Percentiles rank a stretch among this genome's conserved stretches.
phyloP scores from a whole-genome alignment of 805 yeast species.

The Lipomyces kockii region DNA sequence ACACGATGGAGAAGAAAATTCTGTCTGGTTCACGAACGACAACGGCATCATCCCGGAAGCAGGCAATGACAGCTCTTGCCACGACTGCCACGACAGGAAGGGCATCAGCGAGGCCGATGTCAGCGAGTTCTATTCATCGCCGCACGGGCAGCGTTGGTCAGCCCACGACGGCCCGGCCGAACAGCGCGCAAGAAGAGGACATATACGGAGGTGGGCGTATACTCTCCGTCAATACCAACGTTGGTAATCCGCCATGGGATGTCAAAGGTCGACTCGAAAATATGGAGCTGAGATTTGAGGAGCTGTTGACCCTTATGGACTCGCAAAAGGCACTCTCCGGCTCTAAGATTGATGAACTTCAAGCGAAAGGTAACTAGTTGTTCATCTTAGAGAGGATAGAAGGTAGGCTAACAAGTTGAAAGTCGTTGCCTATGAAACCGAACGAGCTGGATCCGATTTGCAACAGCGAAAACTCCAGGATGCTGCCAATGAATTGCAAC shows the following conservation, averaged over 20 bases:
- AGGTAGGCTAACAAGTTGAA: neutral
- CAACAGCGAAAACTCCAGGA: constrained; percentile 46
- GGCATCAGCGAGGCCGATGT: constrained; percentile 22
- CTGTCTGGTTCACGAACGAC: constrained; percentile 5
- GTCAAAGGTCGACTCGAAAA: constrained; percentile 30
- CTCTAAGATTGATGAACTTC: constrained; percentile 15
- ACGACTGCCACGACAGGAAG: constrained; percentile 20
- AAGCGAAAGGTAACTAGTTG: constrained; percentile 16
- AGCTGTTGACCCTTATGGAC: constrained; percentile 8
- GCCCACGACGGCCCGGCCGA: constrained; percentile 7
- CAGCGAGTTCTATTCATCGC: constrained; percentile 22
- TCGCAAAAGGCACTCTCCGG: constrained; percentile 1
- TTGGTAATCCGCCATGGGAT: constrained; percentile 21
- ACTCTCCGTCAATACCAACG: constrained; percentile 18
- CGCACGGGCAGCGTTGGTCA: constrained; percentile 1
- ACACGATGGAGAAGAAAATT: neutral
- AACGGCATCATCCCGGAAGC: constrained; percentile 3
- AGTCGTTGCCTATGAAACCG: constrained; percentile 45
- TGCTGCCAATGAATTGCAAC: constrained; percentile 43
- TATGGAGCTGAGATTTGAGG: constrained; percentile 26
- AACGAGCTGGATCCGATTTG: constrained; percentile 48
- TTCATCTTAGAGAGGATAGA: neutral
- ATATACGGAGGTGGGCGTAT: constrained; percentile 14
- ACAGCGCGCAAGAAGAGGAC: constrained; percentile 20
- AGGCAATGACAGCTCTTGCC: neutral